These are phyloP conservation scores for Blumeriella jaapii DNA, from an alignment of 2,329 filamentous ascomycete genomes.

Conservation along the genomic window DNA sequence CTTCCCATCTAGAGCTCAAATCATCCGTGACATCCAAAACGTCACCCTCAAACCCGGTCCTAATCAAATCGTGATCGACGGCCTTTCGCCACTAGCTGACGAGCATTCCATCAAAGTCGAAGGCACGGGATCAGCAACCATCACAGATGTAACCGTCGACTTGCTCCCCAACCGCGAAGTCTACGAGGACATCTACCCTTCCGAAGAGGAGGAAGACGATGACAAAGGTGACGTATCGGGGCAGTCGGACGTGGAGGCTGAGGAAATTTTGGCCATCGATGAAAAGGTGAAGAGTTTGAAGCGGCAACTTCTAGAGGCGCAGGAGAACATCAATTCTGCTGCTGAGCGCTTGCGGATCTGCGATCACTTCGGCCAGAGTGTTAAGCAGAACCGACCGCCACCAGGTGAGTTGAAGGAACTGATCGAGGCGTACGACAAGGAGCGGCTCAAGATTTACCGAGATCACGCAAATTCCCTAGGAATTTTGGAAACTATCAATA, in stretches of 20 bases:
- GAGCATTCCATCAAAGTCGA: slow-evolving; percentile 48
- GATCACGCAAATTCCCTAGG: slow-evolving; percentile 30
- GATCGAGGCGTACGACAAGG: slow-evolving; percentile 18
- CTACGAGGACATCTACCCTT: slow-evolving; percentile 30
- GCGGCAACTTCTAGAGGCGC: slow-evolving; percentile 17
- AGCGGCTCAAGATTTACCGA: slow-evolving; percentile 27
- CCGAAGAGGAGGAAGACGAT: slow-evolving; percentile 27
- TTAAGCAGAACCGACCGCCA: slow-evolving; percentile 13
- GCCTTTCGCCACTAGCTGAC: slow-evolving; percentile 41
- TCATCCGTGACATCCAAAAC: slow-evolving; percentile 47
- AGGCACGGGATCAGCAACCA: slow-evolving; percentile 43
- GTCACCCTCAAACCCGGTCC: slow-evolving; percentile 40
- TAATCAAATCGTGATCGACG: slow-evolving; percentile 45
- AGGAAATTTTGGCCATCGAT: slow-evolving; percentile 15
- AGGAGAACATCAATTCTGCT: slow-evolving; percentile 25
- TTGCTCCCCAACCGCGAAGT: slow-evolving; percentile 39
- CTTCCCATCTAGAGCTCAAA: slow-evolving; percentile 48
- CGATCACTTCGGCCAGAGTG: slow-evolving; percentile 20
- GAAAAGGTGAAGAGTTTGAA: slow-evolving; percentile 19
- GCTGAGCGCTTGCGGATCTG: slow-evolving; percentile 19
- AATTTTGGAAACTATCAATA: slow-evolving; percentile 26
- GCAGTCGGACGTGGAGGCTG: slow-evolving; percentile 24
- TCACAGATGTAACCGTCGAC: slow-evolving; percentile 52
- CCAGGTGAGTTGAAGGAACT: slow-evolving; percentile 18
- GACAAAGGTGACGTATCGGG: slow-evolving; percentile 24